A percentile compares a stretch with the other conserved stretches of the same genome.
phyloP scores from a whole-genome alignment of 805 yeast genomes.

The Wickerhamiella cacticola region DNA sequence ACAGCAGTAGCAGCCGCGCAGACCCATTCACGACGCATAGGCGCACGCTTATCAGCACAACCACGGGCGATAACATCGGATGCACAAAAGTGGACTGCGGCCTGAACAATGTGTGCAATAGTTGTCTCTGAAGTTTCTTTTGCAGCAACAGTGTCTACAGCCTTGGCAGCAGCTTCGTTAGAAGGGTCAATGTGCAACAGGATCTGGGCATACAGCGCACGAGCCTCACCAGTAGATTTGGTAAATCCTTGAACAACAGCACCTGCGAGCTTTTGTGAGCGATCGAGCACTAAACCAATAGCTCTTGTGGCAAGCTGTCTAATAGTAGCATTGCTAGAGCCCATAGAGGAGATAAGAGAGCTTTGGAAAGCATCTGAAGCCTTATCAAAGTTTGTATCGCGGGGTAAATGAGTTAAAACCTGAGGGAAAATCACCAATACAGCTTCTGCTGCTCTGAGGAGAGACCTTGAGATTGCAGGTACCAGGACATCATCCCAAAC shows the following conservation, averaged over 20 bases:
- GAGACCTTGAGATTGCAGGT: constrained; percentile 60
- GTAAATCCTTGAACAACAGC: constrained; percentile 44
- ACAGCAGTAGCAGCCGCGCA: constrained; percentile 34
- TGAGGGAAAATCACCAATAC: constrained; percentile 48
- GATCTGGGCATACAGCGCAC: constrained; percentile 39
- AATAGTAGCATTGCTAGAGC: constrained; percentile 59
- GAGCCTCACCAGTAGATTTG: constrained; percentile 52
- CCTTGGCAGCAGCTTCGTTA: constrained; percentile 24
- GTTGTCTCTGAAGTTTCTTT: constrained; percentile 71
- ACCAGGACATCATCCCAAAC: constrained; percentile 34
- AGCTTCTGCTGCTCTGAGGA: constrained; percentile 66
- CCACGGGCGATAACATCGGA: constrained; percentile 40
- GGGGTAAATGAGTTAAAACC: constrained; percentile 33
- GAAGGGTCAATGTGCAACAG: constrained; percentile 26
- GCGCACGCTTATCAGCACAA: constrained; percentile 49
- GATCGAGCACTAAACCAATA: constrained; percentile 25
- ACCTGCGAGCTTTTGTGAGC: constrained; percentile 20
- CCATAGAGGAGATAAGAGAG: constrained; percentile 44
- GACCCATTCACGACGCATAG: constrained; percentile 57
- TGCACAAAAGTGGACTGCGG: constrained; percentile 30
- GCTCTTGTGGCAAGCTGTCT: constrained; percentile 39
- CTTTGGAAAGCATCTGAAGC: constrained; percentile 39
- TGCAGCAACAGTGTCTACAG: constrained; percentile 40
- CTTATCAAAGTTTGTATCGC: constrained; percentile 33
- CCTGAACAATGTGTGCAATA: constrained; percentile 37